These are phyloP conservation scores for Citrus inodora DNA, from an alignment of 345 rosid species.

Conservation along the genomic window DNA sequence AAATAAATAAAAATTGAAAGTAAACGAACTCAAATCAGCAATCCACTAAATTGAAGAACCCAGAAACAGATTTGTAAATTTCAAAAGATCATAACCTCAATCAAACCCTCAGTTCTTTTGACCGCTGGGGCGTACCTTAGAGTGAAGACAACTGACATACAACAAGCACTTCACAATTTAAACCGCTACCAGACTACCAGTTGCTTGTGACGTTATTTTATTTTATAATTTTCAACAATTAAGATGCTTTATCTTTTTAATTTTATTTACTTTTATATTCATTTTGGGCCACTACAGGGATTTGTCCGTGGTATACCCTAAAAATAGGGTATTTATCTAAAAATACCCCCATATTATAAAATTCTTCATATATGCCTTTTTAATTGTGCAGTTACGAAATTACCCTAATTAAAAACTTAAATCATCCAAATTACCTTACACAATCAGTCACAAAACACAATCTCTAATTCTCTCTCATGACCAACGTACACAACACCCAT, in stretches of 20 bases:
- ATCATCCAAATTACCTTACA: too few species aligned
- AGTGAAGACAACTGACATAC: neutral
- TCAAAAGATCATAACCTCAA: neutral
- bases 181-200: neutral
- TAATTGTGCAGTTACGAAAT: too few species aligned
- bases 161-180: neutral
- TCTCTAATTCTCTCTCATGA: too few species aligned
- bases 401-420: too few species aligned
- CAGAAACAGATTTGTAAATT: neutral
- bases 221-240: neutral
- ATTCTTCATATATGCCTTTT: too few species aligned
- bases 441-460: too few species aligned
- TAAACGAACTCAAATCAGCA: neutral
- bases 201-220: neutral
- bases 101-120: neutral
- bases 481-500: too few species aligned
- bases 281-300: neutral
- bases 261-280: neutral
- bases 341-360: too few species aligned
- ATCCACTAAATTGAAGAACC: neutral
- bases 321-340: too few species aligned
- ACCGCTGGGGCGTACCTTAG: neutral
- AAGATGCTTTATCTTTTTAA: neutral
- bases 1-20: neutral
- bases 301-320: too few species aligned